Evolutionary conservation across 148 eudicot species (phyloP).

Genomic region (Persicaria maculosa): DNA sequence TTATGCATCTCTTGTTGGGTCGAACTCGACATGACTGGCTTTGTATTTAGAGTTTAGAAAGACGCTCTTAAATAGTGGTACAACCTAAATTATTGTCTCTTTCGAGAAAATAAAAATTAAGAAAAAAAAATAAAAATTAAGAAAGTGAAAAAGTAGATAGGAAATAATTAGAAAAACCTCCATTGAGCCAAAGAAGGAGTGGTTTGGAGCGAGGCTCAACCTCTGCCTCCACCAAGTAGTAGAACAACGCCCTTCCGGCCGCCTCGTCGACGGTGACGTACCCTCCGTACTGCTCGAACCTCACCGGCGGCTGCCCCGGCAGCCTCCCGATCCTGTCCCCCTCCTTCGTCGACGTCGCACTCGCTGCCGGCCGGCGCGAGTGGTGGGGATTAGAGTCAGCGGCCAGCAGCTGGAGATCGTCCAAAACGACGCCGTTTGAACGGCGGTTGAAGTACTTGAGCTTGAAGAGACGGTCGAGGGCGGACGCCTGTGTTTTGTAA

Average conservation of each 20-base stretch:
- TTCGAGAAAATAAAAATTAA: no score
- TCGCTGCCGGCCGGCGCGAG: neutral
- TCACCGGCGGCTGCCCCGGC: conserved; percentile 54
- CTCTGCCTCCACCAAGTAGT: conserved; percentile 50
- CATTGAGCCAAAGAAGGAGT: conserved; percentile 83
- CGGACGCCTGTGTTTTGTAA: neutral
- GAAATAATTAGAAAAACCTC: conserved; percentile 38
- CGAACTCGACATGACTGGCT: no score
- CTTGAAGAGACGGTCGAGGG: neutral
- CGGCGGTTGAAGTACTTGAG: neutral
- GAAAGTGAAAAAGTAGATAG: neutral
- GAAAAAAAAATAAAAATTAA: no score
- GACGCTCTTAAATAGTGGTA: no score
- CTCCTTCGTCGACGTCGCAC: conserved; percentile 22
- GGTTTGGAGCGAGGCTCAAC: conserved; percentile 27
- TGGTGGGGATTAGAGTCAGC: neutral
- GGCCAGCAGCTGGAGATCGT: neutral
- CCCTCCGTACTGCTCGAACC: conserved; percentile 55
- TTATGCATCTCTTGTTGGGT: no score
- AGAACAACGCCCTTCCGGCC: conserved; percentile 44
- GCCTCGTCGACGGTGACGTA: conserved; percentile 44
- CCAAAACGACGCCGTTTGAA: neutral
- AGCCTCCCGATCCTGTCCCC: conserved; percentile 36
- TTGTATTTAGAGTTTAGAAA: no score
- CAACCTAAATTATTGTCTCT: no score